A percentile compares a stretch with the other conserved stretches of the same genome.
These are phyloP conservation scores for Infundibulicybe gibba DNA, from an alignment of 768 basidiomycete species.

Conservation along the genomic window DNA sequence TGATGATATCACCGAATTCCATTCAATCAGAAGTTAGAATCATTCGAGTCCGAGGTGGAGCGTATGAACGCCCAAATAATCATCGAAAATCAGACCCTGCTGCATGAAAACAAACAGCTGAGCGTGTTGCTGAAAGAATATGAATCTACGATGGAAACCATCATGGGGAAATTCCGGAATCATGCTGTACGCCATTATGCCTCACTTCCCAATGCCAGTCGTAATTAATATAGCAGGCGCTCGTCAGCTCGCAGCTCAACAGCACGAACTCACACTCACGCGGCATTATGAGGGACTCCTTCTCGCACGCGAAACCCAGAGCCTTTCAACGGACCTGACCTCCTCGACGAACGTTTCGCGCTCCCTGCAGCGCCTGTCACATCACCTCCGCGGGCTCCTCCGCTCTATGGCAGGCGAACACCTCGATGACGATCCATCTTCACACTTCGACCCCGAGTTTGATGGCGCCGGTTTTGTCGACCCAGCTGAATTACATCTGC, in stretches of 20 bases:
- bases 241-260: conserved; percentile 80
- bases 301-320: conserved; percentile 56
- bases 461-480: conserved; percentile 29
- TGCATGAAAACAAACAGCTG: conserved; percentile 95
- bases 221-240: not conserved
- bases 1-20: conserved; percentile 27
- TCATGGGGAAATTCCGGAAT: conserved; percentile 94
- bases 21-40: conserved; percentile 53
- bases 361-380: conserved; percentile 72
- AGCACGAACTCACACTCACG: conserved; percentile 82
- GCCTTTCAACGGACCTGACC: conserved; percentile 50
- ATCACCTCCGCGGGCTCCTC: conserved; percentile 66
- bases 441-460: conserved; percentile 27
- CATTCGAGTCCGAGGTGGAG: conserved; percentile 91
- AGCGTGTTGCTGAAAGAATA: conserved; percentile 89
- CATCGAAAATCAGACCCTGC: conserved; percentile 88
- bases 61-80: conserved; percentile 84
- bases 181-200: conserved; percentile 42
- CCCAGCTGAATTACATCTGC: conserved; percentile 34
- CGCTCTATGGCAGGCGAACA: conserved; percentile 68
- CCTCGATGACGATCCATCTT: conserved; percentile 39
- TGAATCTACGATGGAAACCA: conserved; percentile 89
- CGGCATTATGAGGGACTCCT: conserved; percentile 89
- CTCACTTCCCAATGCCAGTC: conserved; percentile 1
- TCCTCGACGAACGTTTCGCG: conserved; percentile 55